These are phyloP conservation scores for Talaromyces adpressus DNA, from an alignment of 495 filamentous ascomycete species.

Conservation along the genomic window DNA sequence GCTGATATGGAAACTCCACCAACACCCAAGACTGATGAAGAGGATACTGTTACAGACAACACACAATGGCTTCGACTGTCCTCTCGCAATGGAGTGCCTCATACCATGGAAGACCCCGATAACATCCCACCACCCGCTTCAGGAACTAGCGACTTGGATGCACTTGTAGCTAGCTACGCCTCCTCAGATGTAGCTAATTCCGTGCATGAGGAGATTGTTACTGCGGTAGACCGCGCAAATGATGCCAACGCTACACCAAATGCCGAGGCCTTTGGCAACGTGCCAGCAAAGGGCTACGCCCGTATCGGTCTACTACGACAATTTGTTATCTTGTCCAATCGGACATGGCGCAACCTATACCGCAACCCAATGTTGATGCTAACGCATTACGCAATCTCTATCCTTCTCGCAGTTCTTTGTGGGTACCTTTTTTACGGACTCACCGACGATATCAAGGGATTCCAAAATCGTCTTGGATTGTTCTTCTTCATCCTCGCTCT, in stretches of 20 bases:
- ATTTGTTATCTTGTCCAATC: conserved; percentile 79
- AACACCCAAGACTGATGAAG: conserved; percentile 60
- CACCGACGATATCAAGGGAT: conserved; percentile 90
- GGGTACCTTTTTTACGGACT: conserved; percentile 96
- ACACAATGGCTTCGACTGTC: conserved; percentile 64
- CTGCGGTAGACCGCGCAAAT: conserved; percentile 52
- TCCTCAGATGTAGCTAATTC: conserved; percentile 70
- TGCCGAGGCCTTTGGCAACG: conserved; percentile 43
- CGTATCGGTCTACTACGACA: conserved; percentile 72
- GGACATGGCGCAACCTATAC: conserved; percentile 97
- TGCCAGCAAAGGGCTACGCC: conserved; percentile 63
- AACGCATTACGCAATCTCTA: conserved; percentile 98
- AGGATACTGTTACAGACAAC: conserved; percentile 59
- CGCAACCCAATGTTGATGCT: conserved; percentile 98
- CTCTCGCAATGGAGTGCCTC: conserved; percentile 57
- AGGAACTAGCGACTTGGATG: conserved; percentile 70
- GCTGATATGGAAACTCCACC: conserved; percentile 43
- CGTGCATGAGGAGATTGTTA: conserved; percentile 74
- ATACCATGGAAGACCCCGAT: conserved; percentile 66
- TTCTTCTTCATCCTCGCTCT: conserved; percentile 97
- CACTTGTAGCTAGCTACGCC: conserved; percentile 66
- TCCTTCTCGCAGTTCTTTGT: conserved; percentile 86
- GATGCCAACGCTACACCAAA: conserved; percentile 65
- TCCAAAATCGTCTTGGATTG: conserved; percentile 95
- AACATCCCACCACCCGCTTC: conserved; percentile 62